A percentile compares a stretch with the other conserved stretches of the same genome.
These are phyloP conservation scores for Annulohypoxylon maeteangense DNA, from an alignment of 495 filamentous ascomycete species.

Conservation along the genomic window DNA sequence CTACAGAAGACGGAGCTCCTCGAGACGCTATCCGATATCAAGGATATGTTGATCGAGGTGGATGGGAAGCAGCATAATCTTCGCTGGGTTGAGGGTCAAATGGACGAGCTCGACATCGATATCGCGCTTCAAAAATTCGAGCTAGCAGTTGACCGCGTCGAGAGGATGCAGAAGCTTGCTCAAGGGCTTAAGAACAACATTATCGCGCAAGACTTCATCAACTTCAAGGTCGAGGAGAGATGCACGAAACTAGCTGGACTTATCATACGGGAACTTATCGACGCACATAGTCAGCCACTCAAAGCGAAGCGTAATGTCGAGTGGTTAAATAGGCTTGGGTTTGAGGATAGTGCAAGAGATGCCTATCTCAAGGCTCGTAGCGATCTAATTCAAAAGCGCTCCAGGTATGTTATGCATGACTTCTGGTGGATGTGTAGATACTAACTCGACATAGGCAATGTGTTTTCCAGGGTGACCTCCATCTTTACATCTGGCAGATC, in stretches of 20 bases:
- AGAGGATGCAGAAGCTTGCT: constrained; percentile 81
- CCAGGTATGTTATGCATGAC: constrained; percentile 68
- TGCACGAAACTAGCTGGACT: constrained; percentile 79
- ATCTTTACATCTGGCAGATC: constrained; percentile 93
- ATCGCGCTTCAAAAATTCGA: constrained; percentile 94
- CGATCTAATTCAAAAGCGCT: constrained; percentile 79
- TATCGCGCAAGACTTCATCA: constrained; percentile 88
- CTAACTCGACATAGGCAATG: constrained; percentile 73
- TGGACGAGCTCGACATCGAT: constrained; percentile 95
- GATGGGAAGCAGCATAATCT: constrained; percentile 96
- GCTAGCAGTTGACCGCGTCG: constrained; percentile 80
- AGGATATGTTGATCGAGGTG: constrained; percentile 89
- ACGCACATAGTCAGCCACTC: constrained; percentile 74
- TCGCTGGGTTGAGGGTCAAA: constrained; percentile 92
- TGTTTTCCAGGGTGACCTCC: constrained; percentile 91
- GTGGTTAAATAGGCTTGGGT: constrained; percentile 87
- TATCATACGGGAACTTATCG: constrained; percentile 77
- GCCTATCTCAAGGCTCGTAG: constrained; percentile 83
- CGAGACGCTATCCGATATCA: constrained; percentile 73
- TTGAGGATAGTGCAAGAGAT: constrained; percentile 87
- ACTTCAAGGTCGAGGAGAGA: constrained; percentile 86
- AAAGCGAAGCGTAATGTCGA: constrained; percentile 77
- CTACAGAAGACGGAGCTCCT: constrained; percentile 78
- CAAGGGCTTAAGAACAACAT: constrained; percentile 82
- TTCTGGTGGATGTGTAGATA: constrained; percentile 11